phyloP scores from a whole-genome alignment of 129 eudicot species.

The Heracleum sosnowskyi region DNA sequence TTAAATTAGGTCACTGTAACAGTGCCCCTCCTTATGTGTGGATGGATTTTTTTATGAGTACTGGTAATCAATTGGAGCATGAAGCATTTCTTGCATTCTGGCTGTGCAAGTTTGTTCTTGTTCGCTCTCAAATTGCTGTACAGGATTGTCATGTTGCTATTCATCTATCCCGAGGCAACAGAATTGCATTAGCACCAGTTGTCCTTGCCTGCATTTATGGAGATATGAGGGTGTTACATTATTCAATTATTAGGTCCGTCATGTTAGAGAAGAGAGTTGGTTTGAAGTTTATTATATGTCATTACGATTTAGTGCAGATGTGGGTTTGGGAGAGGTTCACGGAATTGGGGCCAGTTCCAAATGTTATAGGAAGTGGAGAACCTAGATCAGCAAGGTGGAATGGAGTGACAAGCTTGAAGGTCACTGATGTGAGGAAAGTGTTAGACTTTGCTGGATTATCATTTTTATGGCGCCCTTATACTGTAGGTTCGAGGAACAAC shows the following conservation, averaged over 20 bases:
- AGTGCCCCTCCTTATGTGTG: constrained; percentile 8
- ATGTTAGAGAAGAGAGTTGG: background rate
- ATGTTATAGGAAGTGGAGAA: background rate
- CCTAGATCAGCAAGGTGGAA: constrained; percentile 19
- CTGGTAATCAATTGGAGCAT: constrained; percentile 30
- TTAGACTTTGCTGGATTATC: constrained; percentile 10
- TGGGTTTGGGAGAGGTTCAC: constrained; percentile 45
- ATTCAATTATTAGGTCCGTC: background rate
- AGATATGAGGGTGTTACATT: constrained; percentile 28
- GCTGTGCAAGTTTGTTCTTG: constrained; percentile 35
- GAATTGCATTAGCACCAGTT: constrained; percentile 41
- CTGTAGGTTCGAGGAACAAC: constrained; percentile 16
- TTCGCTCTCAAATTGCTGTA: constrained; percentile 2
- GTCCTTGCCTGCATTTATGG: constrained; percentile 46
- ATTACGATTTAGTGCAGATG: constrained; percentile 23
- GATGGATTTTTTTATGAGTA: constrained; percentile 29
- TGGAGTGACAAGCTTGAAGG: background rate
- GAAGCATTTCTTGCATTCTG: constrained; percentile 48
- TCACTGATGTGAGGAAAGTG: background rate
- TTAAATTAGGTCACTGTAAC: background rate
- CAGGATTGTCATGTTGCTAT: constrained; percentile 26
- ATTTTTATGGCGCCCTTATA: constrained; percentile 37
- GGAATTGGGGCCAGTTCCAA: background rate
- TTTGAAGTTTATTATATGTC: background rate
- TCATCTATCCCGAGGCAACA: constrained; percentile 29